Evolutionary conservation across 208 protist species (phyloP).

Genomic region (Leishmania tropica): DNA sequence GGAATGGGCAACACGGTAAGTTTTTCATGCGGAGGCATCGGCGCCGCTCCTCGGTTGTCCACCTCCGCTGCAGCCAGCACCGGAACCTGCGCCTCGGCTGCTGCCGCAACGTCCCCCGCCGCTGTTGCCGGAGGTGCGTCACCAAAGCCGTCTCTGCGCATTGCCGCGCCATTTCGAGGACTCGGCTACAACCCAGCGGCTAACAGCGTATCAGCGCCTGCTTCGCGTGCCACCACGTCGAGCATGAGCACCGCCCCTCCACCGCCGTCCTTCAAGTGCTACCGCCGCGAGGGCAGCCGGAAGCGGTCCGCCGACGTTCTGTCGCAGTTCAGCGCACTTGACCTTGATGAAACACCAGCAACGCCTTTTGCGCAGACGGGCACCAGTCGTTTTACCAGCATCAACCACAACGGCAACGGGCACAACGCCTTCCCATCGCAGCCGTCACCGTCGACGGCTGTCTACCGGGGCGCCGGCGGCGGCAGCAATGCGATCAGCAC

Average conservation of each 20-base stretch:
- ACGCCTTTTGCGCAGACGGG: constrained; percentile 25
- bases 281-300: constrained; percentile 42
- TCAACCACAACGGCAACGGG: not conserved
- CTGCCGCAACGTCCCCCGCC: not conserved
- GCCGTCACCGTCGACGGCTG: constrained; percentile 19
- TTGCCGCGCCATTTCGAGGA: not conserved
- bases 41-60: not conserved
- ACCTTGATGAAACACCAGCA: constrained; percentile 56
- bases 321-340: constrained; percentile 74
- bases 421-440: constrained; percentile 27
- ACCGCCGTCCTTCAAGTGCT: constrained; percentile 33
- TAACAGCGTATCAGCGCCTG: not conserved
- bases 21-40: not conserved
- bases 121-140: constrained; percentile 1
- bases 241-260: not conserved
- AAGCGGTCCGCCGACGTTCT: constrained; percentile 66
- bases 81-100: not conserved
- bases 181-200: not conserved
- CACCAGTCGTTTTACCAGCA: constrained; percentile 12
- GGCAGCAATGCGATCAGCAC: constrained; percentile 6
- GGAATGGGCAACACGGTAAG: not conserved
- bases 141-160: constrained; percentile 6
- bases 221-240: not conserved
- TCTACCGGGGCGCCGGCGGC: constrained; percentile 1
- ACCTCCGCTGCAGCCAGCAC: not conserved